Base-by-base conservation (phyloP, 345 rosid genomes). In the Syzygium oleosum region DNA sequence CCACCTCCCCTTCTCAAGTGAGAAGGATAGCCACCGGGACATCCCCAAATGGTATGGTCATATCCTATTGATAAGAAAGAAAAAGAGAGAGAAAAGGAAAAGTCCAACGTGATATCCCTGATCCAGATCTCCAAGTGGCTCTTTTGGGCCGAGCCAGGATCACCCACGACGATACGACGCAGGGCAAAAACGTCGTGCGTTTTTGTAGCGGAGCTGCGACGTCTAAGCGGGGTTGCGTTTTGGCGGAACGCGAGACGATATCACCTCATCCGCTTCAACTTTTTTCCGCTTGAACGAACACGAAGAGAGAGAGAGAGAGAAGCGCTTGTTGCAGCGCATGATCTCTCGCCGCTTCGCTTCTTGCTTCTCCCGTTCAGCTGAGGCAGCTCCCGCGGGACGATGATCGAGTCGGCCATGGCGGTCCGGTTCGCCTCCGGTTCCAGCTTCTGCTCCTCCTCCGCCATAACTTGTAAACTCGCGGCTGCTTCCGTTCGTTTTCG, bases 331-430 rank as follows among this genome's bases (percentile, higher is more conserved):
- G 51, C 54, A 27, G 65, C 86, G 7, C 46, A 10, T 5, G 49
- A 73, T 73, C 83, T 73, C 83, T 9, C 83, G 83, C 83, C 83
- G 38, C 83, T 22, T 38, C 27, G 83, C 8, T 7, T 22, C 83
- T 73, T 38, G 83, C 38, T 73, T 38, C 83, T 73, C 83, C 83
- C 83, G 83, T 73, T 12, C 83, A 38, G 83, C 49, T 41, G 49
- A 5, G 38, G 83, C 49, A 38, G 49, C 88, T 9, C 46, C 49
- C 88, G 27, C 65, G 31, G 63, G 63, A 87, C 52, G 95, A 95
- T 93, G 94, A 93, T 90, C 84, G 96, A 95, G 85, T 91, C 96
- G 85, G 91, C 94, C 87, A 87, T 94, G 92, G 96, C 96, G 89
- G 91, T 92, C 25, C 97, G 98, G 86, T 93, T 95, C 88, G 87